Conservation (phyloP, 2,329 filamentous ascomycete species). For the Botrytis paeoniae region DNA sequence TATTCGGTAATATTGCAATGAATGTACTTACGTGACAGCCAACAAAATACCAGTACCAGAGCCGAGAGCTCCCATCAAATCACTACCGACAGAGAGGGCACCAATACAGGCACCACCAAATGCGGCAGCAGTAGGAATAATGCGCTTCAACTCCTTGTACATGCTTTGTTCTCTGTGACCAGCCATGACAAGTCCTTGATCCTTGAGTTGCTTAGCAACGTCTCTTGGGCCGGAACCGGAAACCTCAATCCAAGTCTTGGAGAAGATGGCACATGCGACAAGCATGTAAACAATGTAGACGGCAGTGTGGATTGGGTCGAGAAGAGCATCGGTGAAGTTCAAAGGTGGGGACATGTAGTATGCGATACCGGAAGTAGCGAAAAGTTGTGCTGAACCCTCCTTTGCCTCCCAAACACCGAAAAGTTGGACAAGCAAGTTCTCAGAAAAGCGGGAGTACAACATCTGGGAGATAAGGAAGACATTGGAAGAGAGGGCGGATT, state of each 20-base stretch:
- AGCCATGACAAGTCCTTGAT: conserved; percentile 98
- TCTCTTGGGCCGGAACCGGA: conserved; percentile 96
- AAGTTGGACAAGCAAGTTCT: conserved; percentile 96
- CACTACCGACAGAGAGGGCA: conserved; percentile 90
- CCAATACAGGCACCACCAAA: conserved; percentile 99
- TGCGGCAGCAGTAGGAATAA: conserved; percentile 95
- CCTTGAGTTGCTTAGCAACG: conserved; percentile 99
- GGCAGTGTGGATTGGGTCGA: conserved; percentile 94
- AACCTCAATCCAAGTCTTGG: conserved; percentile 99
- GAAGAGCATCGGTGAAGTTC: conserved; percentile 94
- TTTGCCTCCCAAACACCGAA: conserved; percentile 98
- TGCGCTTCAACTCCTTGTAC: conserved; percentile 99
- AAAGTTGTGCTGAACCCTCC: conserved; percentile 93
- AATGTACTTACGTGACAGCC: conserved; percentile 84
- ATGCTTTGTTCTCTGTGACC: conserved; percentile 99
- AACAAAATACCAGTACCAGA: conserved; percentile 97
- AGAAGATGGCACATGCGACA: conserved; percentile 94
- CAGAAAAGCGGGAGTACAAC: conserved; percentile 98
- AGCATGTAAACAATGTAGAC: conserved; percentile 98
- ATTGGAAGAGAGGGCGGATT: conserved; percentile 97
- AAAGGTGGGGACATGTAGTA: conserved; percentile 99
- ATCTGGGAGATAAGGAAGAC: conserved; percentile 99
- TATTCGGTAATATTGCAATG: not conserved
- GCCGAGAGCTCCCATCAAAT: conserved; percentile 92
- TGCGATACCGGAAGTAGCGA: conserved; percentile 86